Evolutionary conservation across 73 alveolate genomes (phyloP).

Genomic region (Tetrahymena malaccensis): DNA sequence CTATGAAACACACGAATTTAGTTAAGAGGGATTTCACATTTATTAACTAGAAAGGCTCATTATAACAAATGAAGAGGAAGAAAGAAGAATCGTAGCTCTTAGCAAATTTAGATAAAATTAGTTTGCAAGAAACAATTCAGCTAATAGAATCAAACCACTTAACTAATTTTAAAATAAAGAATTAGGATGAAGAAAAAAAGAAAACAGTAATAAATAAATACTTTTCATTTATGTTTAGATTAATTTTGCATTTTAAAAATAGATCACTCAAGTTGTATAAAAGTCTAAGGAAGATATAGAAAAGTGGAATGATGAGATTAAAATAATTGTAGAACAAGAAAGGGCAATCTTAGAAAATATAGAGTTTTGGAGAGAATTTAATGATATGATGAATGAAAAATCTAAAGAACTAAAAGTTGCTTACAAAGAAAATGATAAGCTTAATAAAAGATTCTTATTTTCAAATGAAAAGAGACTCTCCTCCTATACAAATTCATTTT

Average conservation of each 20-base stretch:
- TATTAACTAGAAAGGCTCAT: background rate
- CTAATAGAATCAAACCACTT: background rate
- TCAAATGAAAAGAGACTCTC: background rate
- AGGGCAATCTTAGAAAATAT: background rate
- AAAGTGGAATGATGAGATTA: background rate
- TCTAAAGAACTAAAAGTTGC: background rate
- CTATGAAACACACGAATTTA: background rate
- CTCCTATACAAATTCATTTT: background rate
- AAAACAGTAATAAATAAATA: background rate
- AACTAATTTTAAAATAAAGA: background rate
- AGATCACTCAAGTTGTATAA: background rate
- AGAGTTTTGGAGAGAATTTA: background rate
- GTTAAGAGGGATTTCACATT: background rate
- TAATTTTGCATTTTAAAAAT: background rate
- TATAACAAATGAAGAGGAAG: background rate
- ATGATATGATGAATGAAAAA: background rate
- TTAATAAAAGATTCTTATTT: background rate
- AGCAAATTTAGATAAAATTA: background rate
- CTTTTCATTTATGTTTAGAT: background rate
- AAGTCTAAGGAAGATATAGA: background rate
- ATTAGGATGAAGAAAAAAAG: background rate
- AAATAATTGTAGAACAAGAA: background rate
- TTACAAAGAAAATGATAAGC: background rate
- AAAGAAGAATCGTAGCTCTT: background rate
- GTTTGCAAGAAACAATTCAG: background rate